Evolutionary conservation across 371 early-diverging fungal species (phyloP).

Genomic region (Massospora cicadina): DNA sequence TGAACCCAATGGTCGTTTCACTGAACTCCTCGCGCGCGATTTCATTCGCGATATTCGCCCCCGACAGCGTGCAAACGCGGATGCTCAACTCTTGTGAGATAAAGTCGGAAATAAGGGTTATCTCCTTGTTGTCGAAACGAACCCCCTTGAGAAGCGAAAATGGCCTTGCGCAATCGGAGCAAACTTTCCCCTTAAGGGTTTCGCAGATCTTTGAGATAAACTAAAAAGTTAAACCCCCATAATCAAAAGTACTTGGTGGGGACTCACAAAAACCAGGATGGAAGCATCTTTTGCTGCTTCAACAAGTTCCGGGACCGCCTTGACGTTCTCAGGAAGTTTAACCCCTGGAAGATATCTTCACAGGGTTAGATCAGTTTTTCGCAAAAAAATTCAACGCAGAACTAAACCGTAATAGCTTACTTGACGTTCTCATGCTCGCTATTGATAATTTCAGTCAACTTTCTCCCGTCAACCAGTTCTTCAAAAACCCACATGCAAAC

Average conservation of each 20-base stretch:
- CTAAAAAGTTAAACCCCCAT: conserved; percentile 17
- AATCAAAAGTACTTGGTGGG: conserved; percentile 49
- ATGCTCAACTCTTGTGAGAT: conserved; percentile 61
- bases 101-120: conserved; percentile 73
- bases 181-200: conserved; percentile 48
- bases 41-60: conserved; percentile 98
- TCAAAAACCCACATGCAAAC: conserved; percentile 96
- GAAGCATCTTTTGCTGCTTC: conserved; percentile 66
- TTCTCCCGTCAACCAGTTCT: conserved; percentile 63
- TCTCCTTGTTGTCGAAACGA: conserved; percentile 48
- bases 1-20: conserved; percentile 89
- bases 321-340: conserved; percentile 69
- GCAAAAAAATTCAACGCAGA: background rate
- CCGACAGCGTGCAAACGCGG: conserved; percentile 75
- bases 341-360: conserved; percentile 63
- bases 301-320: conserved; percentile 66
- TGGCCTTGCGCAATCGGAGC: conserved; percentile 54
- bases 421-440: conserved; percentile 84
- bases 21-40: conserved; percentile 87
- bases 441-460: conserved; percentile 94
- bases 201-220: conserved; percentile 75
- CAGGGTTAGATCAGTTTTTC: conserved; percentile 23
- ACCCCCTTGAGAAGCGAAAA: conserved; percentile 94
- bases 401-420: conserved; percentile 18
- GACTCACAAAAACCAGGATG: conserved; percentile 86